Conservation (phyloP, 1,284 basidiomycete genomes). For the Pterulicium gracile region DNA sequence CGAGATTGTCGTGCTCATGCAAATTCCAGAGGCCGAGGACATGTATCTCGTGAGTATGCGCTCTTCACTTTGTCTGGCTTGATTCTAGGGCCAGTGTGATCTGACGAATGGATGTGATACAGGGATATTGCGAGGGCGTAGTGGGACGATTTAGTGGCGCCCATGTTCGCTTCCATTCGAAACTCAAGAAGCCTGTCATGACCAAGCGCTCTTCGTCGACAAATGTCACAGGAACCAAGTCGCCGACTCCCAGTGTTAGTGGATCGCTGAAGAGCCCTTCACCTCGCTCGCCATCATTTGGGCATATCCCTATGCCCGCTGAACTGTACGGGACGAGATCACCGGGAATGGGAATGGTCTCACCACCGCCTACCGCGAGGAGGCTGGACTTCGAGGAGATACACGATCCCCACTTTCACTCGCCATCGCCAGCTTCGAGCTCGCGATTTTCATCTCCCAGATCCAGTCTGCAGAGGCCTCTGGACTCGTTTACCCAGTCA, state of each 20-base stretch:
- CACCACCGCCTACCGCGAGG: not conserved
- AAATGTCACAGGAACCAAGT: not conserved
- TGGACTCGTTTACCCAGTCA: not conserved
- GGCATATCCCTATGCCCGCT: too few species aligned
- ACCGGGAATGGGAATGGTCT: too few species aligned
- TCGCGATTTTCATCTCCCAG: slow-evolving; percentile 2
- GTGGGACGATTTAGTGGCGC: slow-evolving; percentile 70
- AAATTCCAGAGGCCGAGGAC: slow-evolving; percentile 44
- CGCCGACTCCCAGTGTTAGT: not conserved
- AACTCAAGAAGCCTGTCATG: slow-evolving; percentile 74
- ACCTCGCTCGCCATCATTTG: slow-evolving; percentile 1
- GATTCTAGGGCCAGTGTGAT: not conserved
- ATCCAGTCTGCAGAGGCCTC: not conserved
- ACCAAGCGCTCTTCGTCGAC: slow-evolving; percentile 45
- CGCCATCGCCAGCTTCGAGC: not conserved
- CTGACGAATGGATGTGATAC: slow-evolving; percentile 5
- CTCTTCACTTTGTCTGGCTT: slow-evolving; percentile 4
- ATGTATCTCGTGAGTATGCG: slow-evolving; percentile 45
- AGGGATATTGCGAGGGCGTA: slow-evolving; percentile 87
- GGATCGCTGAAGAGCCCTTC: not conserved
- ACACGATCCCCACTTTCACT: not conserved
- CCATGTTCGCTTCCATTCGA: slow-evolving; percentile 64
- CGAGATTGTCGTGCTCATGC: slow-evolving; percentile 72
- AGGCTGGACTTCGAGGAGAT: not conserved
- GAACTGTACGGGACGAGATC: too few species aligned